Evolutionary conservation across 768 basidiomycete species (phyloP).

Genomic region (Trametes meyenii): DNA sequence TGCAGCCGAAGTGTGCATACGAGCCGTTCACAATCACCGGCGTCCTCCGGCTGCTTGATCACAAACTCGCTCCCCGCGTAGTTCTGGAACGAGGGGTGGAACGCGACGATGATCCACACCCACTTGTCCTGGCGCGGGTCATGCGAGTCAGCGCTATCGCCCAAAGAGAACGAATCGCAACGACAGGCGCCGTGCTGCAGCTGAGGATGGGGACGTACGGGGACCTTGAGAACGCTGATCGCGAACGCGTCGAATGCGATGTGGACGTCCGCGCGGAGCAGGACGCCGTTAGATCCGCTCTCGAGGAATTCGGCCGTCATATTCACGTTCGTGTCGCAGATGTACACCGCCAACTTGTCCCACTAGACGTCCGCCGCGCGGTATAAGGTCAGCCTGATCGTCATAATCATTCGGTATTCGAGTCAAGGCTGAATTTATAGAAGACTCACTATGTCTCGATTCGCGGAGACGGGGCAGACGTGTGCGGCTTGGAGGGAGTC

Average conservation of each 20-base stretch:
- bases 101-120: neutral
- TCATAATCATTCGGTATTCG: too few species aligned
- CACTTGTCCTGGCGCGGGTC: neutral
- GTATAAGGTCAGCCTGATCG: too few species aligned
- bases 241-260: neutral
- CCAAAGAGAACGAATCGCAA: neutral
- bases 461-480: neutral
- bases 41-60: neutral
- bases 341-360: neutral
- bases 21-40: neutral
- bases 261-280: conserved; percentile 1
- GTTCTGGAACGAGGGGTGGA: neutral
- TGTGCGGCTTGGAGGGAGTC: neutral
- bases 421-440: too few species aligned
- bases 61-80: neutral
- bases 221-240: neutral
- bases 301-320: neutral
- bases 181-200: too few species aligned
- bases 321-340: neutral
- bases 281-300: neutral
- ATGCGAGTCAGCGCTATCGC: neutral
- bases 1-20: neutral
- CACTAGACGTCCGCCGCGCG: neutral
- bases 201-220: neutral
- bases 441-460: neutral